Percentiles rank a stretch among this genome's conserved stretches.
phyloP scores from a whole-genome alignment of 2,329 filamentous ascomycete species.

The Beauveria caledonica region DNA sequence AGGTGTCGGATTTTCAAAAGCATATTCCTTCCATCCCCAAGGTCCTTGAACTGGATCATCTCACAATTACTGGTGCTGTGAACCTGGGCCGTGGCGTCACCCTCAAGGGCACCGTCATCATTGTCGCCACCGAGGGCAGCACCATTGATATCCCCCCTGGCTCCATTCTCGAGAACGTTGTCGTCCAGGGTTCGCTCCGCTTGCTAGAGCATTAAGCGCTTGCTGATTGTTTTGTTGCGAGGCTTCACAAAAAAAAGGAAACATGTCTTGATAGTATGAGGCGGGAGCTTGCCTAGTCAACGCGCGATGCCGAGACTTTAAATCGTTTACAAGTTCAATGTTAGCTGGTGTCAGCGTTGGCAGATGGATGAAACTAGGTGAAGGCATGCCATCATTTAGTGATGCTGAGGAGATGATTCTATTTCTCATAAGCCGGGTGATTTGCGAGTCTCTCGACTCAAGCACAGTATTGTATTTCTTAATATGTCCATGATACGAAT shows the following conservation, averaged over 20 bases:
- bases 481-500: slow-evolving; percentile 9
- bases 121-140: slow-evolving; percentile 93
- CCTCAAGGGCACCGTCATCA: slow-evolving; percentile 97
- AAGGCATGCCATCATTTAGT: not conserved
- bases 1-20: slow-evolving; percentile 94
- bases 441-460: slow-evolving; percentile 1
- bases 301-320: not conserved
- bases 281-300: not conserved
- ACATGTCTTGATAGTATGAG: not conserved
- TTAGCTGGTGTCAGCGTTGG: not conserved
- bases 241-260: not conserved
- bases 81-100: slow-evolving; percentile 94
- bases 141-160: slow-evolving; percentile 97
- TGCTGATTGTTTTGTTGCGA: not conserved
- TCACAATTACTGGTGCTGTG: slow-evolving; percentile 95
- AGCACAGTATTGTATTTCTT: slow-evolving; percentile 9
- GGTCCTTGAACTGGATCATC: slow-evolving; percentile 85
- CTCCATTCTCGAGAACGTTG: slow-evolving; percentile 96
- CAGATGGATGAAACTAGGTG: not conserved
- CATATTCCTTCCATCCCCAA: slow-evolving; percentile 81
- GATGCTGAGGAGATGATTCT: slow-evolving; percentile 1
- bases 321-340: not conserved
- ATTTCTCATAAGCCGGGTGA: not conserved
- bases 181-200: slow-evolving; percentile 91
- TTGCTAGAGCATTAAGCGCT: slow-evolving; percentile 53